Evolutionary conservation across 83 land plant genomes (phyloP), one percentile per base, ranked within the genome.

Genomic region (Picea engelmannii): DNA sequence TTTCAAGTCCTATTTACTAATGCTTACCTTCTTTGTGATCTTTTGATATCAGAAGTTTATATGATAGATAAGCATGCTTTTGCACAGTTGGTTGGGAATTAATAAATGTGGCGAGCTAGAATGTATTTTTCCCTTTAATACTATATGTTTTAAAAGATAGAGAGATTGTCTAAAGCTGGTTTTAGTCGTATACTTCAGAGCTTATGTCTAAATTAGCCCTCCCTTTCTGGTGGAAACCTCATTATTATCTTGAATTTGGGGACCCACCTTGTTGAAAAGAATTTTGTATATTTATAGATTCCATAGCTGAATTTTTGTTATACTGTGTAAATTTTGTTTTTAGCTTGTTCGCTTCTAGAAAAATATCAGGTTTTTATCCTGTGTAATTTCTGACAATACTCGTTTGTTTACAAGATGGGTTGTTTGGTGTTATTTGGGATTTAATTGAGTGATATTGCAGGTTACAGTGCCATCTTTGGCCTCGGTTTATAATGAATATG

Each of bases 381-480:
- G 8, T 75, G 27, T 18, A 49, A 49, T 75, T 21, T 44, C 25
- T 73, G 42, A 44, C n/a, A 52, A 49, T 49, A 49, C 55, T 49
- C 55, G 11, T 49, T 49, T 9, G 55, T 49, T 49, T 49, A 49
- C 55, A 49, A 11, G 12, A 49, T 49, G 11, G 55, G 55, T 49
- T 49, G 55, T 49, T 49, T 49, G 1, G 55, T 49, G 55, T 49
- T 49, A 11, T 49, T 49, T 49, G 55, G 55, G 55, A 49, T 49
- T 49, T 49, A 49, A 4, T 58, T 58, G 60, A 58, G 60, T 58
- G 15, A 13, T 58, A 80, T 6, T 84, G 13, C 91, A 97, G 99
- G 94, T 97, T 11, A 95, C 99, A 55, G 91, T 95, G 17, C 99
- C 99, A 38, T 95, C 99, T 12, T 68, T 97, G 93, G 99, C 99